Evolutionary conservation across 179 eudicot genomes (phyloP).

Genomic region (Pouteria campechiana): DNA sequence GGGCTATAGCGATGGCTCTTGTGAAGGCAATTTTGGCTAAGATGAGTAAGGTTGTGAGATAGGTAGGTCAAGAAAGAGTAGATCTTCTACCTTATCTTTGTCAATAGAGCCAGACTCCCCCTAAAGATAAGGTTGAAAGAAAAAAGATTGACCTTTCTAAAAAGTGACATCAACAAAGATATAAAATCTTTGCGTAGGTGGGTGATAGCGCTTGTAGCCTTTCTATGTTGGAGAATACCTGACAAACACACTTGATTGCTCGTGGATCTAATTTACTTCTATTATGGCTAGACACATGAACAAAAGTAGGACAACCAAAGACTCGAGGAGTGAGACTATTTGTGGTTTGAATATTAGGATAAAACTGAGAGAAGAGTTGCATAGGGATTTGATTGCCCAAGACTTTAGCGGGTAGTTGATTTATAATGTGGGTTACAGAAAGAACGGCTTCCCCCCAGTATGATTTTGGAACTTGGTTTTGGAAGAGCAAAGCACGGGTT

Average conservation of each 20-base stretch:
- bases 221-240: too few relatives aligned
- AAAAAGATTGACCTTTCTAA: too few relatives aligned
- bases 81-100: neutral
- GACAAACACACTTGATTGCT: too few relatives aligned
- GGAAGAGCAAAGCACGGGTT: too few relatives aligned
- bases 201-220: too few relatives aligned
- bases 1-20: too few relatives aligned
- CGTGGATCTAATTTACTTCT: neutral
- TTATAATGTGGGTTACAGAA: neutral
- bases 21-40: too few relatives aligned
- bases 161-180: too few relatives aligned
- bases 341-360: neutral
- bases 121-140: conserved; percentile 5
- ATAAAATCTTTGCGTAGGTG: too few relatives aligned
- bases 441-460: neutral
- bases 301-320: conserved; percentile 1
- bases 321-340: neutral
- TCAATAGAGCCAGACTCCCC: neutral
- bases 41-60: neutral
- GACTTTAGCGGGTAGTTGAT: neutral
- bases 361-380: neutral
- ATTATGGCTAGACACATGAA: neutral
- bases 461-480: neutral
- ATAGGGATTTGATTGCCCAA: neutral
- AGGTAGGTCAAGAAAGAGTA: neutral